These are phyloP conservation scores for Nakazawaea wyomingensis DNA, from an alignment of 805 yeast species.

Conservation along the genomic window DNA sequence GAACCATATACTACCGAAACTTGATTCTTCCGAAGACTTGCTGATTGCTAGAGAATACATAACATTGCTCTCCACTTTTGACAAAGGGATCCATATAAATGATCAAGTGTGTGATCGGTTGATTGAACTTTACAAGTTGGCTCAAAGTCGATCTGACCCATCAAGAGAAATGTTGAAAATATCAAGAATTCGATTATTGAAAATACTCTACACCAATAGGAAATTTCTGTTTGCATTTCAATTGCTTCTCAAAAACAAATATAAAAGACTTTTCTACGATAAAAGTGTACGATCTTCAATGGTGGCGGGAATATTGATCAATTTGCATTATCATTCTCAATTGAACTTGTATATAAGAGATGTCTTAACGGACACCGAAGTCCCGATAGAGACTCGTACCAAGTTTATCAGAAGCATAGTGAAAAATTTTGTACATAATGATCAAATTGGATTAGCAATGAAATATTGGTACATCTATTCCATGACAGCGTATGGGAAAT, in stretches of 20 bases:
- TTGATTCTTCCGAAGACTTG: background rate
- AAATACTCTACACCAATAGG: slow-evolving; percentile 3
- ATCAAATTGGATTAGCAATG: slow-evolving; percentile 2
- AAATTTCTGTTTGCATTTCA: background rate
- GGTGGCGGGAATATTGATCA: slow-evolving; percentile 3
- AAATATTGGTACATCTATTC: slow-evolving; percentile 6
- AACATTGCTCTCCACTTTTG: background rate
- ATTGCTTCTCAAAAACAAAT: background rate
- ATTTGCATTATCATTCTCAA: background rate
- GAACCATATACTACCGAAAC: background rate
- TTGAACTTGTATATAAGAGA: slow-evolving; percentile 1
- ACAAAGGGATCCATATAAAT: slow-evolving; percentile 1
- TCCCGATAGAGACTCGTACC: background rate
- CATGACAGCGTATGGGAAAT: slow-evolving; percentile 6
- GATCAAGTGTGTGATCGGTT: background rate
- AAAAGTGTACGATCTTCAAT: slow-evolving; percentile 1
- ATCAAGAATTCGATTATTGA: slow-evolving; percentile 3
- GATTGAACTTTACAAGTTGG: background rate
- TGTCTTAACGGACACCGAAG: background rate
- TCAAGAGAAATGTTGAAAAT: slow-evolving; percentile 4
- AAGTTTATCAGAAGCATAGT: slow-evolving; percentile 6
- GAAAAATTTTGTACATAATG: slow-evolving; percentile 1
- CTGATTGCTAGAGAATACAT: background rate
- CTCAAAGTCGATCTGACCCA: background rate
- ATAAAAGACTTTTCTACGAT: background rate